These are phyloP conservation scores for Cucurbita moschata DNA, from an alignment of 306 rosid species.

Conservation along the genomic window DNA sequence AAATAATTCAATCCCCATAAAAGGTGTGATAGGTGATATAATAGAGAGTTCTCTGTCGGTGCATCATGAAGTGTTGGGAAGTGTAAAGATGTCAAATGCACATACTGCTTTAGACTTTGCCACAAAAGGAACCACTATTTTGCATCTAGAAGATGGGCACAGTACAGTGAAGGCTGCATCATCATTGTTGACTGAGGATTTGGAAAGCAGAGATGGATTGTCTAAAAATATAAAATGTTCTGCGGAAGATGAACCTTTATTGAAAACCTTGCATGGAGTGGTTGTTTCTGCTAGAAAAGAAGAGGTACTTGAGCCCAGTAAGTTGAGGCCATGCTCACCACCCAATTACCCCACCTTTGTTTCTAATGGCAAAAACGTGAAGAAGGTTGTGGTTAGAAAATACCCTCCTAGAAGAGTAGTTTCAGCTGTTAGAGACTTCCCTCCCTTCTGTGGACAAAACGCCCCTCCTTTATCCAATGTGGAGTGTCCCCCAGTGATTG, in stretches of 20 bases:
- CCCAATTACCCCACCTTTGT: slow-evolving; percentile 11
- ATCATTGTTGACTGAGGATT: not conserved
- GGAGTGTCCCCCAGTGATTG: slow-evolving; percentile 5
- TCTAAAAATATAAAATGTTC: not conserved
- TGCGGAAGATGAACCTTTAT: slow-evolving; percentile 16
- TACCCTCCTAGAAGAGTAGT: slow-evolving; percentile 48
- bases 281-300: slow-evolving; percentile 14
- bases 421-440: slow-evolving; percentile 62
- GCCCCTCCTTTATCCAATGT: slow-evolving; percentile 22
- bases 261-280: slow-evolving; percentile 14
- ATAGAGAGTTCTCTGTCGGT: not conserved
- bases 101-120: slow-evolving; percentile 2
- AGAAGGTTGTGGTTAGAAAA: slow-evolving; percentile 21
- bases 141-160: slow-evolving; percentile 12
- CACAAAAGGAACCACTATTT: slow-evolving; percentile 1
- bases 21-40: not conserved
- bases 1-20: slow-evolving; percentile 1
- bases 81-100: slow-evolving; percentile 1
- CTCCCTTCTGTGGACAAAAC: slow-evolving; percentile 56
- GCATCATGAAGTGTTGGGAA: slow-evolving; percentile 10
- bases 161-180: slow-evolving; percentile 9
- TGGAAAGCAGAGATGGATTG: slow-evolving; percentile 2
- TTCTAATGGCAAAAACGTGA: slow-evolving; percentile 18
- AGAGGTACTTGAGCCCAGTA: slow-evolving; percentile 10
- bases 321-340: slow-evolving; percentile 13